Base-by-base conservation (phyloP, 2,329 filamentous ascomycete genomes). In the Colletotrichum trifolii region DNA sequence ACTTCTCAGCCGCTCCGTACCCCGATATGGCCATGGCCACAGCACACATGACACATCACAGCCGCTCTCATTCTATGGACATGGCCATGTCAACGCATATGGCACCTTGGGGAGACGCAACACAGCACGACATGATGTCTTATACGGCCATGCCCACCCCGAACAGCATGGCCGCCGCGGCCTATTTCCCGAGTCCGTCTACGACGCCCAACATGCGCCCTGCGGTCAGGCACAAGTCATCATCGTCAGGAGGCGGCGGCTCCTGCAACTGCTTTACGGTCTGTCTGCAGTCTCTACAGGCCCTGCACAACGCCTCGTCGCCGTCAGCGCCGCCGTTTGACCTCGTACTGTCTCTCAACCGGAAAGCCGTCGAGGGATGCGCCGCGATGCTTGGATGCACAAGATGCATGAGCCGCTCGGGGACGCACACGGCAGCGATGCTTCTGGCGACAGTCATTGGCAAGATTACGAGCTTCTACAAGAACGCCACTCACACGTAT, bases 371-470 rank as follows among this genome's bases (percentile, higher is more conserved):
- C 11, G 80, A 83, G 46, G 78, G 75, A n/a, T 85, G 83, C 64
- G 76, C 78, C 1, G 73, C 75, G 1, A 82, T 85, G 79, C 75
- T 85, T 4, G 73, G 74, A 17, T 85, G 83, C 69, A 57, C 73
- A 0, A 73, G 74, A 33, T 85, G 83, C 71, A 79, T 83, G 74
- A 77, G 74, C 60, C 74, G 76, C 11, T 77, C 78, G 2, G 80
- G 78, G 2, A 78, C 76, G 4, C 79, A 82, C 52, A 83, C 82
- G 2, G 75, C 78, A 0, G 78, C 79, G 6, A 84, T 84, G 82
- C 75, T 85, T 0, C 75, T 85, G n/a, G 81, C 79, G 0, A 84
- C 82, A 0, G 74, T 85, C 17, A 78, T 85, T 15, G 78, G 79
- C 53, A 82, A 83, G 69, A 79, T 83, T 50, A 79, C 81, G 2